Evolutionary conservation across 164 flowering plant species (phyloP), one percentile per base, ranked within the genome.

Genomic region (Chimonanthus praecox): DNA sequence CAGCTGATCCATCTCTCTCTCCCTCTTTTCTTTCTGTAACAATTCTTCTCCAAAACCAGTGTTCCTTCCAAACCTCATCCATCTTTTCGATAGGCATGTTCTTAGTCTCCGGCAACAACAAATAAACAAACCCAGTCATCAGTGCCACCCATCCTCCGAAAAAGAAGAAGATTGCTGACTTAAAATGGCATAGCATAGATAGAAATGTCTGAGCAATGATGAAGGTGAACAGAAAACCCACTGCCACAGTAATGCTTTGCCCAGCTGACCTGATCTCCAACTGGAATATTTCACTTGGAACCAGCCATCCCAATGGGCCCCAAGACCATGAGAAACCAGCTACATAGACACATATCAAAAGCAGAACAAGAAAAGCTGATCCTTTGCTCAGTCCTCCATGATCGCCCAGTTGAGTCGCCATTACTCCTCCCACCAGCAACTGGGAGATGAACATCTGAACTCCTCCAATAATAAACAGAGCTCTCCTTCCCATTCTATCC

Each of bases 231-330:
- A 77, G 4, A 16, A 80, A 74, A 67, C 68, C 64, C n/a, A 77
- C 78, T 0, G 78, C 80, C 33, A 80, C 73, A 15, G 67, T 72
- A 4, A 80, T 74, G 64, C 80, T 71, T 60, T 77, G 82, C n/a
- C 77, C 83, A 2, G 75, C 77, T 7, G 83, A 78, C 45, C 83
- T 49, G 47, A 81, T 73, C 73, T 81, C 83, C 71, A 81, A 21
- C 1, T 70, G 83, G 47, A 75, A 78, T 47, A 78, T 81, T 64
- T 81, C 83, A 62, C 83, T 78, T 3, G 83, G 83, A 47, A 81
- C 77, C 64, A 78, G 68, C 66, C 80, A 82, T 18, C 78, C 82
- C 63, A 80, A 20, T 2, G 82, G 82, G 21, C 82, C 82, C 82
- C 82, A 80, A 6, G 80, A 80, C 49, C 61, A 68, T 5, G 73